phyloP scores from a whole-genome alignment of 2,329 filamentous ascomycete species.

The Sclerotinia nivalis region DNA sequence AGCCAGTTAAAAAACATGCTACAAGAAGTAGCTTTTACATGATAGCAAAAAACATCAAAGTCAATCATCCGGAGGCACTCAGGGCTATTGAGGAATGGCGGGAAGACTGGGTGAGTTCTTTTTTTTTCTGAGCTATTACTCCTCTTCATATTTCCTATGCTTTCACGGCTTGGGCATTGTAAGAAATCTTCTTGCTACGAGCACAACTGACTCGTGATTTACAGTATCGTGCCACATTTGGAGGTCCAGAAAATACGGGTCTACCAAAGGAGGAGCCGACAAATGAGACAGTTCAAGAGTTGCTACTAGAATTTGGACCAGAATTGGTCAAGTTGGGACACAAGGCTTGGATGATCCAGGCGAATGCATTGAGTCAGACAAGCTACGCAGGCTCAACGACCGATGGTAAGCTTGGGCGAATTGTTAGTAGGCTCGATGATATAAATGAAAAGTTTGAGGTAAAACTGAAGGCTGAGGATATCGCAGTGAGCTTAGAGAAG shows the following conservation, averaged over 20 bases:
- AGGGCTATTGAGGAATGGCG: slow-evolving; percentile 32
- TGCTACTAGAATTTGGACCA: slow-evolving; percentile 31
- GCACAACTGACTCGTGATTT: neutral
- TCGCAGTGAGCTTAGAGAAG: neutral
- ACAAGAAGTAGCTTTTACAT: slow-evolving; percentile 36
- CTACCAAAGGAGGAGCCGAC: slow-evolving; percentile 16
- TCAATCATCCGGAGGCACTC: slow-evolving; percentile 24
- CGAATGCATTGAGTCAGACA: slow-evolving; percentile 29
- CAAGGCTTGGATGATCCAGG: slow-evolving; percentile 33
- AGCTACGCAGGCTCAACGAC: slow-evolving; percentile 27
- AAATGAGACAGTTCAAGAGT: slow-evolving; percentile 23
- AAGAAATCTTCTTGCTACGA: neutral
- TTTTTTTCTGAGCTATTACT: too few relatives aligned
- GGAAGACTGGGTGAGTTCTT: slow-evolving; percentile 27
- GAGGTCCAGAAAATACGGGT: slow-evolving; percentile 27
- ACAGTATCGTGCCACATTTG: slow-evolving; percentile 31
- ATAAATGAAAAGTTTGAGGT: neutral
- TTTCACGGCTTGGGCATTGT: neutral
- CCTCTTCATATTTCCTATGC: neutral
- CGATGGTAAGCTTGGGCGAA: slow-evolving; percentile 11
- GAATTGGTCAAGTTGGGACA: slow-evolving; percentile 27
- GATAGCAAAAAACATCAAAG: slow-evolving; percentile 33
- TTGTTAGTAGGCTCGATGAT: neutral
- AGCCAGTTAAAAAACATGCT: slow-evolving; percentile 32
- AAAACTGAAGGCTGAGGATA: neutral